Base-by-base conservation (phyloP, 306 rosid species). In the Chamaecrista fasciculata region DNA sequence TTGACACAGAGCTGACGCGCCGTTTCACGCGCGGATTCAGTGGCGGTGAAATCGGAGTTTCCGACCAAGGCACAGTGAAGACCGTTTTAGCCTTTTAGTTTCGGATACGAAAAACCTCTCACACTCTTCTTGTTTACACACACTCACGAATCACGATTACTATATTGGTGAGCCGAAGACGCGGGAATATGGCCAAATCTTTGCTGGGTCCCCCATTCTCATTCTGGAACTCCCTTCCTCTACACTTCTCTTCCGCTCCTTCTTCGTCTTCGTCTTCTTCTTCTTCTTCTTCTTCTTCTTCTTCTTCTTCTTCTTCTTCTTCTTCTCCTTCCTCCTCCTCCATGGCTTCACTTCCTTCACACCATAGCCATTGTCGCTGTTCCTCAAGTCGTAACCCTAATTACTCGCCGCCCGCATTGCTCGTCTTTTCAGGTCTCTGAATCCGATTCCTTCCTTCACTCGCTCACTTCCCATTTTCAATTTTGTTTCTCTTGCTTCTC, bases 391-490 rank as follows among this genome's bases (percentile, higher is more conserved):
- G 84, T 28, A 76, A 59, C 71, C 83, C 81, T 37, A 42, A 51
- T 56, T 79, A 67, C 0, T 57, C 70, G 21, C 83, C 74, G 48
- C 94, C 94, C 2, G 72, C 97, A 3, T 52, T 93, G 67, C 96
- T 93, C 61, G 97, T 93, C 83, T 93, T 93, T 69, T 93, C 96
- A 43, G 86, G 87, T 77, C 9, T 40, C 25, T n/a, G 24, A 29
- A 18, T 40, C 25, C 16, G 24, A 29, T 31, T 1, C 4, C 6
- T 15, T 57, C 24, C 0, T 29, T 29, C 39, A 2, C 62, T 6
- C 37, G 15, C 19, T 28, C 1, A 51, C 50, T 0, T 34, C 46
- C 18, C 9, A 3, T 33, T 58, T 20, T 6, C 5, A n/a, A 5
- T 56, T 44, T 5, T 4, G 0, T 37, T 5, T 8, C 39, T 43